phyloP scores from a whole-genome alignment of 2,329 filamentous ascomycete genomes.

The Stagonosporopsis cucurbitacearum region DNA sequence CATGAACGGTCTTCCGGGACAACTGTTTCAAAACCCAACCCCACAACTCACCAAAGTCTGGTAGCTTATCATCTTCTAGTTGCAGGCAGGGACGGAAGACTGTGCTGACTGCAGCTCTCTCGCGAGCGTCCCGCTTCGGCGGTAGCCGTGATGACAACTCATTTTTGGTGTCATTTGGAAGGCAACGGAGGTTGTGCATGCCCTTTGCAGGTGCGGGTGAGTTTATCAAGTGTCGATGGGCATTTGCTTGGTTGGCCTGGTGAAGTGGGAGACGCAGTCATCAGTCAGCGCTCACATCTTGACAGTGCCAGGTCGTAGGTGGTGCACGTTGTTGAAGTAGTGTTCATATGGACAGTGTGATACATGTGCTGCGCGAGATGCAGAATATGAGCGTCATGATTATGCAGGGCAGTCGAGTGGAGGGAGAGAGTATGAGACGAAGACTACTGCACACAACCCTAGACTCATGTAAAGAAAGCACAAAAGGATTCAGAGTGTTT shows the following conservation, averaged over 20 bases:
- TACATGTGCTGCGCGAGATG: not conserved
- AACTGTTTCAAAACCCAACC: not conserved
- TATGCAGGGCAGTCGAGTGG: not conserved
- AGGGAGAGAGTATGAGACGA: not conserved
- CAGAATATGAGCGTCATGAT: conserved; percentile 3
- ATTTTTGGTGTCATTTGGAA: not conserved
- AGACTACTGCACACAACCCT: not conserved
- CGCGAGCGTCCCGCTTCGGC: not conserved
- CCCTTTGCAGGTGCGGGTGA: not conserved
- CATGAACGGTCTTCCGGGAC: not conserved
- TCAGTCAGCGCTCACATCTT: not conserved
- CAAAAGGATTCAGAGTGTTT: too few relatives aligned
- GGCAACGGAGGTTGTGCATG: not conserved
- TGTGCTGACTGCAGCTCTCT: conserved; percentile 14
- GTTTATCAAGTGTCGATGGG: not conserved
- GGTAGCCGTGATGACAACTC: conserved; percentile 9
- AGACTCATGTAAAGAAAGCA: not conserved
- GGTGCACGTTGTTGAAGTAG: not conserved
- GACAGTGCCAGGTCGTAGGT: not conserved
- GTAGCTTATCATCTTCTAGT: not conserved
- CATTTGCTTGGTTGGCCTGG: not conserved
- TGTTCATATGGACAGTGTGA: not conserved
- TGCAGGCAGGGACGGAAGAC: not conserved
- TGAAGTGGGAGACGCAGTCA: not conserved
- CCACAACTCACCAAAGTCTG: not conserved